Base-by-base conservation (phyloP, 2,329 filamentous ascomycete genomes). In the Fusarium brachygibbosum region DNA sequence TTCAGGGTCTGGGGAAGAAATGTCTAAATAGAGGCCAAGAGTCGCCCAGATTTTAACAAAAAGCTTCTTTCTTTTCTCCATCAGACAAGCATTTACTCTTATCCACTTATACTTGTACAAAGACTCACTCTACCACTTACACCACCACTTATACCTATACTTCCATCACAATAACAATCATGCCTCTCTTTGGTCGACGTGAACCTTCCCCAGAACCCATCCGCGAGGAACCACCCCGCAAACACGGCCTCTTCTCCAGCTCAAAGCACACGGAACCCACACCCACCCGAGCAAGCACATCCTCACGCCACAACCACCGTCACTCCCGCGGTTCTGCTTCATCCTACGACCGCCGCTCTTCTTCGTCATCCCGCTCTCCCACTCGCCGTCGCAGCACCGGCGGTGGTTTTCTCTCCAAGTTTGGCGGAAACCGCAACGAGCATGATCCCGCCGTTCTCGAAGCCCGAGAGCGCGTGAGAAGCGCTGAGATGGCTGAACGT, bases 361-460 rank as follows among this genome's bases (percentile, higher is more conserved):
- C 58, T 11, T 64, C 59, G 0, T 68, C 53, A 16, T 68, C 62
- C 2, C 64, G 60, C n/a, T 71, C 74, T 7, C 62, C 68, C 19
- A 35, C 17, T 5, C 59, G 46, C 11, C 49, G 63, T 21, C 58
- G 56, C n/a, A 50, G 61, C 48, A 58, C 52, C 5, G 59, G 38
- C 32, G 61, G 60, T 19, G 78, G 82, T 41, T 78, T 85, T 8
- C 76, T 86, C 25, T 79, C 80, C 34, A 81, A 82, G 44, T 81
- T 84, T 58, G 82, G 83, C 50, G 71, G 80, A 59, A 81, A 86
- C 69, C 58, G 55, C 50, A 45, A 58, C 44, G 81, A 85, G 45
- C 83, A 89, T 66, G 90, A 92, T 77, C 87, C 88, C 0, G 86
- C 82, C 67, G 91, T 92, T 74, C 73, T 85, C 2, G 82, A 85